phyloP scores from a whole-genome alignment of 345 rosid species.

The Bruguiera gymnorhiza region DNA sequence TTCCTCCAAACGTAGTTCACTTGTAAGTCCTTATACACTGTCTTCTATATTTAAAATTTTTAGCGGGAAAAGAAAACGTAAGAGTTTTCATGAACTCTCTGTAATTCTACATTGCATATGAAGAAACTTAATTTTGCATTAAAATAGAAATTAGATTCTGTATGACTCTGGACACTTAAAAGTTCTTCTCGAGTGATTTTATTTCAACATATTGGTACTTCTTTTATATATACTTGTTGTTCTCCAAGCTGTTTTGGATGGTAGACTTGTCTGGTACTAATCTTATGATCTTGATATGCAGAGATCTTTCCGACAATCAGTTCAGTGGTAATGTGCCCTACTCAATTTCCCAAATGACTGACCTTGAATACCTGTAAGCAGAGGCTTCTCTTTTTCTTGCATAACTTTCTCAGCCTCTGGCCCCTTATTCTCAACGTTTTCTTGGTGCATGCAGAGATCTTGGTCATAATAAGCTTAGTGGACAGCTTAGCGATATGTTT shows the following conservation, averaged over 20 bases:
- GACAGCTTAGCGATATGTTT: slow-evolving; percentile 84
- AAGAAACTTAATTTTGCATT: no score
- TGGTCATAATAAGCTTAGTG: slow-evolving; percentile 65
- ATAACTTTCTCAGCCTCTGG: neutral
- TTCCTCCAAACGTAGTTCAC: slow-evolving; percentile 64
- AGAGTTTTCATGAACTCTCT: no score
- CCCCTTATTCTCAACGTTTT: slow-evolving; percentile 12
- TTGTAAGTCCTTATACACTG: slow-evolving; percentile 43
- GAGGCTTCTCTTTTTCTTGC: neutral
- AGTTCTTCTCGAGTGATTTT: no score
- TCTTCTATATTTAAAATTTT: neutral
- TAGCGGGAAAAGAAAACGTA: no score
- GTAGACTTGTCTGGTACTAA: no score
- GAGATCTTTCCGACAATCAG: slow-evolving; percentile 76
- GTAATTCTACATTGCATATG: no score
- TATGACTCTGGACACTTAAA: no score
- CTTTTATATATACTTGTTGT: no score
- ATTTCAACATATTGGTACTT: no score
- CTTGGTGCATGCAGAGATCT: slow-evolving; percentile 48
- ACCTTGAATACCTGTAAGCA: slow-evolving; percentile 64
- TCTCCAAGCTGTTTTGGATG: no score
- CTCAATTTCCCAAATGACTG: slow-evolving; percentile 77
- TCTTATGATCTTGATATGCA: slow-evolving; percentile 33
- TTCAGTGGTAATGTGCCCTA: slow-evolving; percentile 82
- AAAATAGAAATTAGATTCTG: no score